phyloP scores from a whole-genome alignment of 139 green algal species.

The Chlorella sp. region DNA sequence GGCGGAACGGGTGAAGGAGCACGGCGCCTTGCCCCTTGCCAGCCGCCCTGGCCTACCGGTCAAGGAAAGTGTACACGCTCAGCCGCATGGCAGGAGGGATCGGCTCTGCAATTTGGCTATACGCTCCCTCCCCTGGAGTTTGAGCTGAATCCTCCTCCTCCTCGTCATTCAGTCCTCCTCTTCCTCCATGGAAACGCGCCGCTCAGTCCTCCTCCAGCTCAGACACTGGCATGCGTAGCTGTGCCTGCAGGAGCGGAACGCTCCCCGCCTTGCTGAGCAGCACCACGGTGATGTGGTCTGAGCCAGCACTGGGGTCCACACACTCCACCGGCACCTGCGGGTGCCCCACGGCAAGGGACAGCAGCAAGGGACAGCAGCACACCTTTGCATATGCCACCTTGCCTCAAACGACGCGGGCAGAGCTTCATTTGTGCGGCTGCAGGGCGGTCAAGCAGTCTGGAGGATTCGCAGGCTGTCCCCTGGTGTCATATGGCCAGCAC shows the following conservation, averaged over 20 bases:
- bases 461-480: background rate
- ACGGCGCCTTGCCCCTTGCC: too few relatives aligned
- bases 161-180: too few relatives aligned
- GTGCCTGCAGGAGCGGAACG: slow-evolving; percentile 44
- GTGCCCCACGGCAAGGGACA: background rate
- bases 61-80: too few relatives aligned
- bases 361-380: background rate
- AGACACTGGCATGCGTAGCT: slow-evolving; percentile 50
- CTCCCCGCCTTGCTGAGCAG: slow-evolving; percentile 29
- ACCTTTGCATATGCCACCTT: background rate
- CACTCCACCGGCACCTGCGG: slow-evolving; percentile 38
- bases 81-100: too few relatives aligned
- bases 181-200: too few relatives aligned
- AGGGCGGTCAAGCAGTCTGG: background rate
- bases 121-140: too few relatives aligned
- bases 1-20: too few relatives aligned
- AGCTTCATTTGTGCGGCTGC: too few relatives aligned
- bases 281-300: slow-evolving; percentile 36
- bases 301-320: slow-evolving; percentile 27
- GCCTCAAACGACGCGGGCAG: too few relatives aligned
- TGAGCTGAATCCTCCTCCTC: too few relatives aligned
- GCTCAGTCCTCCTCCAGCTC: slow-evolving; percentile 43
- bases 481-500: background rate
- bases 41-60: too few relatives aligned
- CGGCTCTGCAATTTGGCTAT: too few relatives aligned